Evolutionary conservation across 1,284 basidiomycete species (phyloP).

Genomic region (Apiotrichum siamense): DNA sequence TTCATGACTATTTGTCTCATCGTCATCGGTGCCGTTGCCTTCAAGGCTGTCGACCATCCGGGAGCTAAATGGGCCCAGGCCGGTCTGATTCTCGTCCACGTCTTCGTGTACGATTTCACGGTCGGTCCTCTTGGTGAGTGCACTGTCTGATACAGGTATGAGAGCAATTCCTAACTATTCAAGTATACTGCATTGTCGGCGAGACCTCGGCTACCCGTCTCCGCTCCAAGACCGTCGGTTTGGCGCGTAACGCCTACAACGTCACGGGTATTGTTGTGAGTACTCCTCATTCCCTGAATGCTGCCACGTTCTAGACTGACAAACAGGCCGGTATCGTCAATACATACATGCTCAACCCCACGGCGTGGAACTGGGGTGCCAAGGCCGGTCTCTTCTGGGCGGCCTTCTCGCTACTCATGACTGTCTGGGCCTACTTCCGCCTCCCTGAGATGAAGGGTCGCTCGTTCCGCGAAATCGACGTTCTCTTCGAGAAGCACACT

Average conservation of each 20-base stretch:
- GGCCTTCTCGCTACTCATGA: slow-evolving; percentile 22
- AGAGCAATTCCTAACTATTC: background rate
- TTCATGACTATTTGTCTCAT: slow-evolving; percentile 46
- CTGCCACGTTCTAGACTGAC: slow-evolving; percentile 18
- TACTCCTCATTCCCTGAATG: background rate
- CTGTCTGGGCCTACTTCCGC: slow-evolving; percentile 21
- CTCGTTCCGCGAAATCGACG: slow-evolving; percentile 47
- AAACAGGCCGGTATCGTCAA: slow-evolving; percentile 11
- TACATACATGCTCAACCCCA: slow-evolving; percentile 20
- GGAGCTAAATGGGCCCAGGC: slow-evolving; percentile 15
- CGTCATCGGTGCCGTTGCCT: slow-evolving; percentile 43
- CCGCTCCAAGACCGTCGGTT: slow-evolving; percentile 50
- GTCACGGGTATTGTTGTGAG: slow-evolving; percentile 16
- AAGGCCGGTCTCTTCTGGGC: slow-evolving; percentile 47
- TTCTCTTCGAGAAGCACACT: slow-evolving; percentile 42
- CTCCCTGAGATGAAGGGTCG: slow-evolving; percentile 37
- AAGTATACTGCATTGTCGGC: slow-evolving; percentile 43
- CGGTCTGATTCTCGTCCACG: slow-evolving; percentile 22
- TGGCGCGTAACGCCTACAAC: slow-evolving; percentile 49
- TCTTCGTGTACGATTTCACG: slow-evolving; percentile 27
- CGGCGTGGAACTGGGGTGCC: slow-evolving; percentile 20
- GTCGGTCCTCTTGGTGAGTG: slow-evolving; percentile 26
- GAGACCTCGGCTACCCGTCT: slow-evolving; percentile 48
- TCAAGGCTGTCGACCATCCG: background rate
- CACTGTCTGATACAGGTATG: background rate